Conservation (phyloP, 2,329 filamentous ascomycete species). For the Fusarium cyanostomum region DNA sequence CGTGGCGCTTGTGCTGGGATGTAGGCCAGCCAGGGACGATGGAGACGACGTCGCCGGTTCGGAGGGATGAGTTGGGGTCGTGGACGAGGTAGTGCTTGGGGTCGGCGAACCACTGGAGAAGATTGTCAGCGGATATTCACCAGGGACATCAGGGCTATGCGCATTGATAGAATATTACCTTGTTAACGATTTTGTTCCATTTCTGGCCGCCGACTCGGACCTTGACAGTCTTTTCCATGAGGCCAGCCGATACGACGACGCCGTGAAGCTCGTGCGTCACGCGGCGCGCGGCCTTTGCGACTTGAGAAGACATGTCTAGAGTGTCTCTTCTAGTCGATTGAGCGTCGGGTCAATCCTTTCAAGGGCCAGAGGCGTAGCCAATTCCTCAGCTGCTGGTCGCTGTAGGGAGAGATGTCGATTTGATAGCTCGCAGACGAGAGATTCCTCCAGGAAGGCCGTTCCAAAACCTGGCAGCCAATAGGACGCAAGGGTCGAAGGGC, state of each 20-base stretch:
- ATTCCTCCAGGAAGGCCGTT: conserved; percentile 23
- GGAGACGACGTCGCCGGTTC: conserved; percentile 78
- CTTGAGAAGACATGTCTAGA: conserved; percentile 51
- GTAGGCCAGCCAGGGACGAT: conserved; percentile 73
- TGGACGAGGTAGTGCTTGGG: conserved; percentile 76
- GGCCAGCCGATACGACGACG: conserved; percentile 79
- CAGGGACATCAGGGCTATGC: background rate
- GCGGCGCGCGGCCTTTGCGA: conserved; percentile 54
- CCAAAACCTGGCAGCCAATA: conserved; percentile 39
- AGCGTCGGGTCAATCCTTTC: background rate
- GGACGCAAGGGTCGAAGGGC: background rate
- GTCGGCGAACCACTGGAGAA: conserved; percentile 65
- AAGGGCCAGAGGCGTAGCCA: conserved; percentile 6
- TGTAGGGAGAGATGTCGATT: conserved; percentile 14
- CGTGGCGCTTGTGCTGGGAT: conserved; percentile 74
- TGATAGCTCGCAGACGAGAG: conserved; percentile 1
- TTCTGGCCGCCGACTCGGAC: conserved; percentile 75
- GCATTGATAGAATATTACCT: conserved; percentile 58
- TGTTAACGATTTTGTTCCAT: conserved; percentile 78
- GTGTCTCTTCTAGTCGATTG: conserved; percentile 1
- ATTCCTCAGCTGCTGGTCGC: conserved; percentile 24
- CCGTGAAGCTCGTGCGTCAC: conserved; percentile 66
- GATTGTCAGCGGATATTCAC: background rate
- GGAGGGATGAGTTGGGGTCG: conserved; percentile 78
- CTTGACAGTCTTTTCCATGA: conserved; percentile 82